Base-by-base conservation (phyloP, 164 flowering plant genomes). In the Saururus chinensis region DNA sequence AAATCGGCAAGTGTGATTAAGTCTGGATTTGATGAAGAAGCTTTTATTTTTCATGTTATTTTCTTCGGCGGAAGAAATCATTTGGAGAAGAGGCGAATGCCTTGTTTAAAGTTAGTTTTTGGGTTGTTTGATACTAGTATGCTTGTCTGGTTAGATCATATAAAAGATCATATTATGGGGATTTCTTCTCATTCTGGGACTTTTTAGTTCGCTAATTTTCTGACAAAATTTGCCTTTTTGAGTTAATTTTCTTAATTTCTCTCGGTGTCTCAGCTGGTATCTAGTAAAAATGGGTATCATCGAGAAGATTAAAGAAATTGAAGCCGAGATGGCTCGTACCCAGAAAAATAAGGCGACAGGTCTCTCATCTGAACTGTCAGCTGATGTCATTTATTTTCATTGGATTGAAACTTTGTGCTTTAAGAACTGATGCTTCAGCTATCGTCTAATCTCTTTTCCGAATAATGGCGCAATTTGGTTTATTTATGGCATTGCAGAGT, bases 291-390 rank as follows among this genome's bases (percentile, higher is more conserved):
- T 95, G 99, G 99, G 99, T 74, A 91, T 95, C 75, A 71, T 95
- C 7, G 99, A 95, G 71, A 95, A 63, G 80, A 95, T 95, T 21
- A 91, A 89, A 71, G 99, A 95, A 79, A 95, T 95, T 67, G 99
- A 95, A 75, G 96, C 96, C 69, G 99, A 95, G 78, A 95, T 95
- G 99, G 99, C 97, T 37, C 88, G 99, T 70, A 95, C 99, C 0
- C 99, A 95, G 86, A 95, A 95, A 69, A 95, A 95, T 67, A 95
- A 95, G 79, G 99, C 99, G 51, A 95, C 99, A 72, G 98, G 99
- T 49, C 53, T 35, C 40, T 40, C 42, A n/a, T 23, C 1, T 19
- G 7, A 49, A 4, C 19, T 30, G 8, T 7, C 40, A 7, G 56
- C n/a, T n/a, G n/a, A n/a, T n/a, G n/a, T n/a, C n/a, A 1, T 45